Evolutionary conservation across 352 stramenopile species (phyloP).

Genomic region (Phytophthora fragariae): DNA sequence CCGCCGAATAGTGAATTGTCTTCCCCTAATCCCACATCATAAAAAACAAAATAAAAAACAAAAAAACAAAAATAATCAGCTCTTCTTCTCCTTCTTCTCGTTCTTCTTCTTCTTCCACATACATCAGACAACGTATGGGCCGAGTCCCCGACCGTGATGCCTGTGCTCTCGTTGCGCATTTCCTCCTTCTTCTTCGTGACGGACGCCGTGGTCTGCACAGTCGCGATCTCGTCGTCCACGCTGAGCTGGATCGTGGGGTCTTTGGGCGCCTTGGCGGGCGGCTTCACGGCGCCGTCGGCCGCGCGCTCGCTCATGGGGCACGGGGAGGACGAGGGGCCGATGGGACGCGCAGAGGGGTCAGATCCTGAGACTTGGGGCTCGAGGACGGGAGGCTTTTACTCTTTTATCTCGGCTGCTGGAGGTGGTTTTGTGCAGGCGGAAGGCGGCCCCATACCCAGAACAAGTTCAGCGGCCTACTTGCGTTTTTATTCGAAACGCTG

Average conservation of each 20-base stretch:
- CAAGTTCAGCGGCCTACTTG: constrained; percentile 17
- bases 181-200: constrained; percentile 76
- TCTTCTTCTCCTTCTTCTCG: not conserved
- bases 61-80: constrained; percentile 5
- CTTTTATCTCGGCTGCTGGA: not conserved
- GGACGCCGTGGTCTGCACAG: constrained; percentile 50
- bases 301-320: constrained; percentile 39
- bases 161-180: constrained; percentile 87
- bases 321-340: not conserved
- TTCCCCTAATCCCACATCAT: constrained; percentile 58
- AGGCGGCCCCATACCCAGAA: constrained; percentile 13
- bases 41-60: constrained; percentile 17
- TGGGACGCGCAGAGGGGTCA: not conserved
- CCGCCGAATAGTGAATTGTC: constrained; percentile 96
- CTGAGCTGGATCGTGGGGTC: constrained; percentile 28
- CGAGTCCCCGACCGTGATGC: constrained; percentile 85
- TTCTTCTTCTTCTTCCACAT: constrained; percentile 19
- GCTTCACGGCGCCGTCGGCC: constrained; percentile 25
- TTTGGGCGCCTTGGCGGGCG: constrained; percentile 23
- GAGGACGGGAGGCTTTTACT: not conserved
- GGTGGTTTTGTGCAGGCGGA: constrained; percentile 10
- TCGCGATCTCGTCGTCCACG: constrained; percentile 47
- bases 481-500: constrained; percentile 30
- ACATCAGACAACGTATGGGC: constrained; percentile 84
- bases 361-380: not conserved